These are phyloP conservation scores for Termitomyces sp. DNA, from an alignment of 768 basidiomycete species.

Conservation along the genomic window DNA sequence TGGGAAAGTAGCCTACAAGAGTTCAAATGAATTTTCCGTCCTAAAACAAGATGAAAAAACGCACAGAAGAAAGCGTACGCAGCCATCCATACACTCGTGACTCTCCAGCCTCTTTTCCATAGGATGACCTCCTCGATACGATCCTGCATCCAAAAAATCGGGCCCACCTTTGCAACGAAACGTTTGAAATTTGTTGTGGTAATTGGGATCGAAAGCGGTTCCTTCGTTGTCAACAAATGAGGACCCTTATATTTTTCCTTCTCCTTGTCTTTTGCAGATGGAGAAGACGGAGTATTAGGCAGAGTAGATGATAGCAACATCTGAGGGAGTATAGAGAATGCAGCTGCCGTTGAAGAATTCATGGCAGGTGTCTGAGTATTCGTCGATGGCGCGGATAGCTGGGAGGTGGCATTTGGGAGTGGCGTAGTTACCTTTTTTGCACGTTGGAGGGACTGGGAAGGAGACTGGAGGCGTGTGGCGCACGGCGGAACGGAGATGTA, in stretches of 20 bases:
- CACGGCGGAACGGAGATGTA: constrained; percentile 39
- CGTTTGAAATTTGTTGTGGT: constrained; percentile 77
- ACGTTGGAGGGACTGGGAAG: constrained; percentile 21
- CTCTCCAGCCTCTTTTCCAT: constrained; percentile 74
- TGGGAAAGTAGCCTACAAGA: constrained; percentile 69
- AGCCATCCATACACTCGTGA: constrained; percentile 71
- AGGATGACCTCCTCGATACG: constrained; percentile 78
- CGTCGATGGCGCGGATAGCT: constrained; percentile 3
- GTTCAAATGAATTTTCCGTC: not conserved
- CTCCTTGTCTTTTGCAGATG: constrained; percentile 9
- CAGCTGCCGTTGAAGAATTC: constrained; percentile 18
- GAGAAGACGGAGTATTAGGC: constrained; percentile 10
- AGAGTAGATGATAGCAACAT: constrained; percentile 28
- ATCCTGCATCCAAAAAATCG: constrained; percentile 89
- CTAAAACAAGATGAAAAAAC: constrained; percentile 18
- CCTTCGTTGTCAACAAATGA: constrained; percentile 47
- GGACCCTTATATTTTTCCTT: constrained; percentile 15
- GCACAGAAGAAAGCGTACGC: constrained; percentile 75
- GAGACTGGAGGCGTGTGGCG: constrained; percentile 32
- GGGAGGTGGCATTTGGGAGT: constrained; percentile 19
- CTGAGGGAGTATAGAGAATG: constrained; percentile 33
- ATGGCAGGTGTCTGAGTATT: constrained; percentile 15
- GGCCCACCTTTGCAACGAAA: constrained; percentile 71
- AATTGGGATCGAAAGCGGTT: constrained; percentile 71
- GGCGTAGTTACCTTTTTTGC: constrained; percentile 36